phyloP scores from a whole-genome alignment of 2,329 filamentous ascomycete genomes.

The Tolypocladium inflatum region DNA sequence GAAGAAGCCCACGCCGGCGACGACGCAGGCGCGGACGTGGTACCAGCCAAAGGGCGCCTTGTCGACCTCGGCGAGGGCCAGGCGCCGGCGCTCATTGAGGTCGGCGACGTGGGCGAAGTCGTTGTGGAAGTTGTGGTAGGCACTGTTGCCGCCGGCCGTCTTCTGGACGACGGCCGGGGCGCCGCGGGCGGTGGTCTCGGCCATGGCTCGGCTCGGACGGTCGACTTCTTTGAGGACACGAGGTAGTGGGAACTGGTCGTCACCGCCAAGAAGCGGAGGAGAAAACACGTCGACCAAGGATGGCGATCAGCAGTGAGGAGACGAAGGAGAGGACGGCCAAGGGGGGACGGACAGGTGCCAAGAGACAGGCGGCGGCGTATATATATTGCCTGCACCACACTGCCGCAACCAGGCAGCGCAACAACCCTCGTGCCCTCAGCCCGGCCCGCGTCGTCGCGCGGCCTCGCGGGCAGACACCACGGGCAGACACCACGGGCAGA shows the following conservation, averaged over 20 bases:
- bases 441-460: background rate
- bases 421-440: background rate
- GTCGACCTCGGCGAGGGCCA: slow-evolving; percentile 74
- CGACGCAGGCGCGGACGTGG: slow-evolving; percentile 66
- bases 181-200: slow-evolving; percentile 1
- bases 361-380: background rate
- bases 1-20: slow-evolving; percentile 82
- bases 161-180: slow-evolving; percentile 19
- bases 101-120: slow-evolving; percentile 57
- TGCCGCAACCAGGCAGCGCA: background rate
- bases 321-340: background rate
- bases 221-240: background rate
- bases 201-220: slow-evolving; percentile 1
- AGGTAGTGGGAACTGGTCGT: background rate
- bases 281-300: background rate
- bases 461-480: background rate
- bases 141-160: slow-evolving; percentile 57
- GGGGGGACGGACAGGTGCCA: background rate
- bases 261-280: background rate
- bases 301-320: background rate
- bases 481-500: background rate
- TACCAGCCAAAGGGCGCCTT: slow-evolving; percentile 79
- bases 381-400: background rate
- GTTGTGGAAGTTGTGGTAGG: slow-evolving; percentile 72
- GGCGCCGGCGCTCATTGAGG: slow-evolving; percentile 67